Conservation (phyloP, 2,329 filamentous ascomycete genomes). For the Fusarium pseudograminearum region DNA sequence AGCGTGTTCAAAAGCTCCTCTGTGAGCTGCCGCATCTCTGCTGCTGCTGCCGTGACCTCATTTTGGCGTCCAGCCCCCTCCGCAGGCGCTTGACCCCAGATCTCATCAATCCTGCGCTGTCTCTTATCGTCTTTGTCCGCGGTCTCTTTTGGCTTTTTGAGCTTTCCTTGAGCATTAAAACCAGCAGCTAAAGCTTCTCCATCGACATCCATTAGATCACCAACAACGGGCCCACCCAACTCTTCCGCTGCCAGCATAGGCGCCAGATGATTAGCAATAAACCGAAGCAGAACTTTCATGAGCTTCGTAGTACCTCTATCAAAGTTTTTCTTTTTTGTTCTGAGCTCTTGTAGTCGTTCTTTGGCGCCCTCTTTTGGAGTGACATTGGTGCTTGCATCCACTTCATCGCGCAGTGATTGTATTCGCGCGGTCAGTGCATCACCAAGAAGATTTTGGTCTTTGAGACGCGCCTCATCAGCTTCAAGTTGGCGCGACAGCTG, state of each 20-base stretch:
- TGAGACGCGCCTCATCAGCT: constrained; percentile 62
- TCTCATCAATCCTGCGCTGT: constrained; percentile 73
- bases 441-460: constrained; percentile 68
- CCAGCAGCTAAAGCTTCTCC: constrained; percentile 69
- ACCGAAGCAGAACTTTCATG: constrained; percentile 73
- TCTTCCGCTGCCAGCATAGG: constrained; percentile 85
- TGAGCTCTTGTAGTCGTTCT: constrained; percentile 72
- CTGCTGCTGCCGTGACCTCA: constrained; percentile 63
- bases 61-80: constrained; percentile 52
- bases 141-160: constrained; percentile 60
- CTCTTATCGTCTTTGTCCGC: constrained; percentile 60
- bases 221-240: constrained; percentile 84
- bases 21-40: constrained; percentile 70
- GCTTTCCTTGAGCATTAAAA: constrained; percentile 70
- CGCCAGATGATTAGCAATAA: constrained; percentile 78
- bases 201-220: constrained; percentile 75
- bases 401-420: constrained; percentile 66
- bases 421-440: constrained; percentile 69
- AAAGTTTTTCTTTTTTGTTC: constrained; percentile 69
- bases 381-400: constrained; percentile 68
- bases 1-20: constrained; percentile 71
- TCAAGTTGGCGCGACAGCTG: constrained; percentile 62
- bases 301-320: constrained; percentile 71
- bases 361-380: constrained; percentile 70
- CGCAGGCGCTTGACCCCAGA: constrained; percentile 62